Evolutionary conservation across 768 basidiomycete species (phyloP), one percentile per base, ranked within the genome.

Genomic region (Lactarius sp.): DNA sequence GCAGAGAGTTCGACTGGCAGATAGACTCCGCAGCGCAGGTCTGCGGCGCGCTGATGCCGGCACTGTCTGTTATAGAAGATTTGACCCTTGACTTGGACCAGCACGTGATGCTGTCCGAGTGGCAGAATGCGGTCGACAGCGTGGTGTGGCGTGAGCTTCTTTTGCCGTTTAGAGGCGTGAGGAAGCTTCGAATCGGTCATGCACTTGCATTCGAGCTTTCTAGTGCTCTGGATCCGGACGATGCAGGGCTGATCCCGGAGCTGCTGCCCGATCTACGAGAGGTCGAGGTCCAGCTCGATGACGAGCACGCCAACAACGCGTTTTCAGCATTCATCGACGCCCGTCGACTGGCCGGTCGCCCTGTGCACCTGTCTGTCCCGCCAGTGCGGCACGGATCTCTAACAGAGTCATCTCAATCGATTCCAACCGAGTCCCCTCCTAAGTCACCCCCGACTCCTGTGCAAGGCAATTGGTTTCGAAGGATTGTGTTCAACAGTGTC

Each of bases 1-100:
- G 53, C 34, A 61, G n/a, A 36, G 10, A 34, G 34, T 50, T 61
- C 34, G 47, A 61, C 27, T 50, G 60, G 60, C 53, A 61, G 34
- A 34, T 61, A 6, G 16, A 41, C 16, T 47, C 53, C n/a, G 60
- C 60, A 14, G 46, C 47, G 1, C 60, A 56, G 36, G 22, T 61
- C n/a, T 61, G 44, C 4, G 8, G 22, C 27, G 34, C 46, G 14
- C 60, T 61, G 33, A n/a, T n/a, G n/a, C 37, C 53, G 13, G 2
- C 44, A 6, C 46, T 61, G 1, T 61, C 53, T 0, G 20, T 20
- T 3, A 46, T 39, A 7, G 33, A 61, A 18, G 33, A 31, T 16
- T 37, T 61, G 6, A 41, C 18, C 0, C 60, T 61, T 36, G 27
- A 9, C 10, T 34, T 18, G 1, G 9, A 50, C n/a, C 46, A 27